Base-by-base conservation (phyloP, 2,329 filamentous ascomycete species). In the Exophiala viscosa region DNA sequence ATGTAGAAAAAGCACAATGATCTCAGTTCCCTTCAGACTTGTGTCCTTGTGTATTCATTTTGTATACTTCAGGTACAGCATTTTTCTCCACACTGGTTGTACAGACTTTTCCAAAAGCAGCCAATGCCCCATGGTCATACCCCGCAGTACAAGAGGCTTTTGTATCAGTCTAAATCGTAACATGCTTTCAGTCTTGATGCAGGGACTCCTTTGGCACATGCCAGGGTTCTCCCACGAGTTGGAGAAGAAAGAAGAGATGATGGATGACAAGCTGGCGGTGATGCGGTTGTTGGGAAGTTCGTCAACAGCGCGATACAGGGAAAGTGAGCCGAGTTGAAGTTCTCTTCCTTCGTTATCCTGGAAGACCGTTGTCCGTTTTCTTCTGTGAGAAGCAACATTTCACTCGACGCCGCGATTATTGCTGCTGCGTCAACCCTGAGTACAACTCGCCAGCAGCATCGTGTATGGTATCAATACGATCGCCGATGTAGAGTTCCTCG, bases 51-150 rank as follows among this genome's bases (percentile, higher is more conserved):
- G 38, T 40, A 44, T n/a, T 14, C 23, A 35, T 40, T 48, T 39
- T 39, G 18, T 51, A 33, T 40, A 45, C 34, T 10, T 13, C 17
- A 18, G 31, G 17, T 32, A n/a, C 18, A 35, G 13, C 20, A 42
- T 20, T 31, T 35, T 40, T 42, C 52, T 42, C 34, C 52, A 40
- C 38, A 31, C 10, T 45, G 14, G 15, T 10, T 20, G 18, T 34
- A 10, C 17, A 17, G 34, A 35, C 23, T 41, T 46, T 45, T 50
- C 53, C 53, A 32, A 52, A 55, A 55, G 31, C 33, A 52, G 53
- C 33, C 44, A 55, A 55, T 55, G 53, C 53, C 53, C 53, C 53
- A 55, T 55, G 11, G 14, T 36, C 5, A 36, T 36, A 36, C 11
- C 34, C 34, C 14, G 34, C 34, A 36, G 23, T 28, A 28, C 23